A percentile compares a stretch with the other conserved stretches of the same genome.
phyloP scores from a whole-genome alignment of 495 filamentous ascomycete species.

The Podospora conica region DNA sequence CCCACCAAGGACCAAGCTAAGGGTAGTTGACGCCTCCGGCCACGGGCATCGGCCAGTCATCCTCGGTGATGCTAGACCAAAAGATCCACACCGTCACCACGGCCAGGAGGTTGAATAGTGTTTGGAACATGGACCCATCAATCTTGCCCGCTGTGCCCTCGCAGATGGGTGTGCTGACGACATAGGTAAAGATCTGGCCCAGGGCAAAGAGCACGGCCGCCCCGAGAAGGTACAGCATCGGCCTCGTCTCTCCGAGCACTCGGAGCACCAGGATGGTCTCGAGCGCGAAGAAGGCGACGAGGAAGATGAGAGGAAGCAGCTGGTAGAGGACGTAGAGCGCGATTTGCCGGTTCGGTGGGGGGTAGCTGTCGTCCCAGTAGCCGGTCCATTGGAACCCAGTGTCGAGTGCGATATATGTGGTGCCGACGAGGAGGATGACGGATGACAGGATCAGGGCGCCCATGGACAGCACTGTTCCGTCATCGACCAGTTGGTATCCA shows the following conservation, averaged over 20 bases:
- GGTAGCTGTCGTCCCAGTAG: slow-evolving; percentile 56
- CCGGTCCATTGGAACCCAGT: slow-evolving; percentile 82
- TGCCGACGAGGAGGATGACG: slow-evolving; percentile 71
- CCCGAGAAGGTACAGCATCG: slow-evolving; percentile 74
- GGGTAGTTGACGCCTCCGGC: slow-evolving; percentile 21
- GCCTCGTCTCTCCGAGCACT: slow-evolving; percentile 76
- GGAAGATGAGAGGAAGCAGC: slow-evolving; percentile 80
- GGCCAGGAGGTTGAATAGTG: slow-evolving; percentile 78
- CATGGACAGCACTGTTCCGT: slow-evolving; percentile 80
- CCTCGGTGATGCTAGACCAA: slow-evolving; percentile 98
- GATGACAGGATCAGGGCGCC: slow-evolving; percentile 68
- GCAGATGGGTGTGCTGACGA: slow-evolving; percentile 87
- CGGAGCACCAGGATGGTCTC: slow-evolving; percentile 76
- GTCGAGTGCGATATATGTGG: slow-evolving; percentile 92
- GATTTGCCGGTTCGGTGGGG: slow-evolving; percentile 61
- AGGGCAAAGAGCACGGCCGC: slow-evolving; percentile 80
- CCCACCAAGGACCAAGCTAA: no score
- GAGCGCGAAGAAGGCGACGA: slow-evolving; percentile 74
- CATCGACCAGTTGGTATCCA: slow-evolving; percentile 88
- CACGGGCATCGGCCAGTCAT: slow-evolving; percentile 84
- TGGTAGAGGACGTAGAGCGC: slow-evolving; percentile 93
- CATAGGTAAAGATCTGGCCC: slow-evolving; percentile 92
- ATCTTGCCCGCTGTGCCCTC: slow-evolving; percentile 74
- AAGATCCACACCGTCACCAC: slow-evolving; percentile 86
- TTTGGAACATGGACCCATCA: slow-evolving; percentile 89